Evolutionary conservation across 2,329 filamentous ascomycete genomes (phyloP).

Genomic region (Beauveria rudraprayagi): DNA sequence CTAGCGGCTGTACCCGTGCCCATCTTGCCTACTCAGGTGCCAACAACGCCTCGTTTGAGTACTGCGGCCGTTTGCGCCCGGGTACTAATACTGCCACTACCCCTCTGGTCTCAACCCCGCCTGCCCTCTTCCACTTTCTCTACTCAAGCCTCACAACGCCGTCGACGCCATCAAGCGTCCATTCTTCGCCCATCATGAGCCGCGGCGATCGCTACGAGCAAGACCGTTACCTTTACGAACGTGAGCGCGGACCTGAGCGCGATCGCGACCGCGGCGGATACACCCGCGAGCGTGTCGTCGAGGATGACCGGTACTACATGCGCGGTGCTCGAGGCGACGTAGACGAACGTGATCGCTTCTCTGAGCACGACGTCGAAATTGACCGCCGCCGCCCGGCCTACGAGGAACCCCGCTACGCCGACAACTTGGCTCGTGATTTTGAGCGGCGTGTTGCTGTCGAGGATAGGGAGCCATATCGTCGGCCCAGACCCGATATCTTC

Average conservation of each 20-base stretch:
- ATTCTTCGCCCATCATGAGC: constrained; percentile 5
- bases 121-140: neutral
- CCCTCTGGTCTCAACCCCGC: neutral
- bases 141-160: neutral
- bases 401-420: constrained; percentile 37
- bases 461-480: constrained; percentile 44
- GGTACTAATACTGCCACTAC: neutral
- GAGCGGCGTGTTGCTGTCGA: constrained; percentile 47
- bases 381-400: constrained; percentile 41
- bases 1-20: neutral
- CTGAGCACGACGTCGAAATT: constrained; percentile 32
- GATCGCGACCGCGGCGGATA: constrained; percentile 34
- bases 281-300: constrained; percentile 35
- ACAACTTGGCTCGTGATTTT: constrained; percentile 25
- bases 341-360: constrained; percentile 36
- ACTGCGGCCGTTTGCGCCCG: neutral
- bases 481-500: constrained; percentile 74
- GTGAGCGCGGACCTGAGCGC: constrained; percentile 23
- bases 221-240: constrained; percentile 9
- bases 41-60: neutral
- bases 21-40: neutral
- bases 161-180: neutral
- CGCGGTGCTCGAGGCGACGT: constrained; percentile 31
- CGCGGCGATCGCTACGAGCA: constrained; percentile 12
- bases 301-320: constrained; percentile 43